Evolutionary conservation across 768 basidiomycete genomes (phyloP).

Genomic region (Cubamyces sp.): DNA sequence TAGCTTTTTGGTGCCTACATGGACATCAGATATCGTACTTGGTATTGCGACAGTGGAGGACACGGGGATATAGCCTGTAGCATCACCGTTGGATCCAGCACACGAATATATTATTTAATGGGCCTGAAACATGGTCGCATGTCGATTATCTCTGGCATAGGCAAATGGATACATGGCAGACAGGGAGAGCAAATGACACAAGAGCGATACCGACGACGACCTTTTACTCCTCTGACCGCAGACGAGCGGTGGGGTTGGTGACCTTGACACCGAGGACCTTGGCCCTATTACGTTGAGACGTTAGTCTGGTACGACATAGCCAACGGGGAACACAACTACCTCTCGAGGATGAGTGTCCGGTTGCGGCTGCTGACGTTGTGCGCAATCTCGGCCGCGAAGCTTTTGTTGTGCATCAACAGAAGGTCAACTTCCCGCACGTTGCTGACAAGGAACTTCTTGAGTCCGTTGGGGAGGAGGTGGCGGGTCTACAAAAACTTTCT

Average conservation of each 20-base stretch:
- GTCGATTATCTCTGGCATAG: constrained; percentile 54
- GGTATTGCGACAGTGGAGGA: too few relatives aligned
- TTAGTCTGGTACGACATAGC: not conserved
- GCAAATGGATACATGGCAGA: constrained; percentile 54
- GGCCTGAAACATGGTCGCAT: constrained; percentile 52
- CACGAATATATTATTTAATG: not conserved
- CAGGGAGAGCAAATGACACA: constrained; percentile 40
- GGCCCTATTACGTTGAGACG: constrained; percentile 51
- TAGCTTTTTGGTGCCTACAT: too few relatives aligned
- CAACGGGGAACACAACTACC: constrained; percentile 47
- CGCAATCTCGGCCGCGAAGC: constrained; percentile 94
- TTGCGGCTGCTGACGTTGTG: constrained; percentile 96
- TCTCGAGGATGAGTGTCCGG: constrained; percentile 87
- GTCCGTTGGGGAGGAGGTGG: constrained; percentile 93
- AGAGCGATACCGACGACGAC: constrained; percentile 39
- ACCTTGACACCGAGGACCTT: constrained; percentile 90
- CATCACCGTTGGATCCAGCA: not conserved
- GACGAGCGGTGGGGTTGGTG: constrained; percentile 88
- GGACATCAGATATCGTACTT: too few relatives aligned
- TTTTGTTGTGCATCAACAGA: constrained; percentile 97
- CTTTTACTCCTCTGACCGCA: constrained; percentile 87
- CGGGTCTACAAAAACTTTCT: constrained; percentile 62
- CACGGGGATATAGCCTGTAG: too few relatives aligned
- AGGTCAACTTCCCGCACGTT: constrained; percentile 94
- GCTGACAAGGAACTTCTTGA: constrained; percentile 94